Base-by-base conservation (phyloP, 2,329 filamentous ascomycete genomes). In the Microcyclospora pomicola region DNA sequence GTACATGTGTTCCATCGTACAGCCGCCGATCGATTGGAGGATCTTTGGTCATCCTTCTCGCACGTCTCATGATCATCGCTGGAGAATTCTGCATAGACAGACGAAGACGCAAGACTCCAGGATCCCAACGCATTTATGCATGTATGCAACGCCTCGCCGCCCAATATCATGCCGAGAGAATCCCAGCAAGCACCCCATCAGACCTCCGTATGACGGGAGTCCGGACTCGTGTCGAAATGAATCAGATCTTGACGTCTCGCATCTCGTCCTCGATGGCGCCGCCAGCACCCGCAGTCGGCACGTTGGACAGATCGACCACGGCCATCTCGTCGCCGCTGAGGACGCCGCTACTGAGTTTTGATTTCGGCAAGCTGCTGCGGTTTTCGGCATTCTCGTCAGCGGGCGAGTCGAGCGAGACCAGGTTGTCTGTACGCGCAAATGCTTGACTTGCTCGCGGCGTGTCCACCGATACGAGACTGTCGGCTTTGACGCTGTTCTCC, bases 231-330 rank as follows among this genome's bases (percentile, higher is more conserved):
- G 30, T 9, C 28, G 14, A 9, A 4, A 15, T 9, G 30, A n/a
- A 15, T 31, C 30, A 31, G 14, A 68, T 67, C 50, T 66, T 63
- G 34, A 68, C 64, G 11, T 63, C 66, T 56, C 67, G 67, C 56
- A 68, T 61, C 44, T 66, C 65, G 32, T 52, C 54, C 47, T 51
- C 38, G 31, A 40, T 38, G 2, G 37, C 40, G 9, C 42, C 45
- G 9, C 40, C 30, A 9, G 38, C 39, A 15, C 40, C 42, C 24
- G 44, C 40, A 12, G 36, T 39, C 33, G 43, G 39, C 11, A 39
- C 42, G 7, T 16, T 51, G 44, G 43, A 35, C 7, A 36, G 39
- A 29, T 39, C 40, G 9, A 42, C 38, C 31, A 49, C 48, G 33
- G 49, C 49, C 43, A 55, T 54, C 35, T 51, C 49, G 13, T 52